phyloP scores from a whole-genome alignment of 495 filamentous ascomycete genomes.

The Hypoxylon intermedium region DNA sequence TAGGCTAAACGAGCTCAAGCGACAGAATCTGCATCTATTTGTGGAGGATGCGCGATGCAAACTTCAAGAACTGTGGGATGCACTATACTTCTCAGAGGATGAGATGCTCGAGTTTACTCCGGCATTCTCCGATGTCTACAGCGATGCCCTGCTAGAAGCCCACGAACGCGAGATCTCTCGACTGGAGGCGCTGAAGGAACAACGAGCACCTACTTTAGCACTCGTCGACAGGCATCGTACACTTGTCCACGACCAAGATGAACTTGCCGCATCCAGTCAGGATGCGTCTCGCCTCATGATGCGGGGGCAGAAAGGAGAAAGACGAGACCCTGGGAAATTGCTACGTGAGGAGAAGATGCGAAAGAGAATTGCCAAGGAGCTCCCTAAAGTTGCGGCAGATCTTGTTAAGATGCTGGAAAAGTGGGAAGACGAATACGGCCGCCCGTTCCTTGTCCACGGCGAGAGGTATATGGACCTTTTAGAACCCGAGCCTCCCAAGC shows the following conservation, averaged over 20 bases:
- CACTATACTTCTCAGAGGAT: conserved; percentile 91
- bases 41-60: conserved; percentile 91
- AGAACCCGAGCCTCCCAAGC: conserved; percentile 66
- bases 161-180: conserved; percentile 89
- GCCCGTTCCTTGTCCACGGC: conserved; percentile 90
- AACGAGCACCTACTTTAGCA: conserved; percentile 82
- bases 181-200: conserved; percentile 81
- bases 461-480: conserved; percentile 85
- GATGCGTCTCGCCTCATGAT: conserved; percentile 92
- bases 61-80: conserved; percentile 93
- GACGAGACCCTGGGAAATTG: conserved; percentile 91
- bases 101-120: conserved; percentile 98
- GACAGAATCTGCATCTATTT: conserved; percentile 92
- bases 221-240: conserved; percentile 84
- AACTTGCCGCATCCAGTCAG: conserved; percentile 84
- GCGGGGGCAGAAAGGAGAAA: conserved; percentile 86
- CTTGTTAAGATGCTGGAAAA: conserved; percentile 79
- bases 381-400: conserved; percentile 87
- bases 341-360: conserved; percentile 97
- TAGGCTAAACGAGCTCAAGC: conserved; percentile 88
- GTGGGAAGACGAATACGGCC: conserved; percentile 93
- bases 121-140: conserved; percentile 86
- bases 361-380: conserved; percentile 92
- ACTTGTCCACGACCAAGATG: conserved; percentile 85
- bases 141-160: conserved; percentile 84